Evolutionary conservation across 129 eudicot genomes (phyloP).

Genomic region (Lactuca saligna): DNA sequence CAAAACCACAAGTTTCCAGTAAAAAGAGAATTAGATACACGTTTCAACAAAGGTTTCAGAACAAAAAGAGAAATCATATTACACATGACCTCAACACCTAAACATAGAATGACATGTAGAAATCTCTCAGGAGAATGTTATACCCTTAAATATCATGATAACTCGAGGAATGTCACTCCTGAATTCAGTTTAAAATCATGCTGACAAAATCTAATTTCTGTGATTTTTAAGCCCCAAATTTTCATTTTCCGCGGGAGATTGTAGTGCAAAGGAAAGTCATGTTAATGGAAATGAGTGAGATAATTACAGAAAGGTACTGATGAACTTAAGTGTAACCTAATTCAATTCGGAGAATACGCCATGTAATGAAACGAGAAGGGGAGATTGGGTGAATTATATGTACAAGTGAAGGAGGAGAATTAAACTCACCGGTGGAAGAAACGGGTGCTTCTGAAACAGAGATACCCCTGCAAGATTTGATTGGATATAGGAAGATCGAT

Average conservation of each 20-base stretch:
- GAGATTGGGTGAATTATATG: not conserved
- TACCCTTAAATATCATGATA: no score
- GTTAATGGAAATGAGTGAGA: no score
- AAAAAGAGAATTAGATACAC: not conserved
- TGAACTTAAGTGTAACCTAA: no score
- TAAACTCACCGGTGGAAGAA: conserved; percentile 54
- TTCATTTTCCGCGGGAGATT: not conserved
- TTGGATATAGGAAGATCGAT: conserved; percentile 66
- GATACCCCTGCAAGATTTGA: conserved; percentile 89
- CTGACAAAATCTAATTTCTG: not conserved
- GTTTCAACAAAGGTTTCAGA: no score
- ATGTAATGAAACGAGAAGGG: not conserved
- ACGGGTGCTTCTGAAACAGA: conserved; percentile 75
- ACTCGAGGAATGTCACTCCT: not conserved
- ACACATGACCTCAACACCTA: not conserved
- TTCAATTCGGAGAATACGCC: not conserved
- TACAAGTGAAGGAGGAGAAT: not conserved
- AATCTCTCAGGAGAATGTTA: no score
- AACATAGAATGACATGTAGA: no score
- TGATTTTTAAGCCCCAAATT: not conserved
- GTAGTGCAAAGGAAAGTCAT: no score
- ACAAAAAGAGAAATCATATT: no score
- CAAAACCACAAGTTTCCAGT: not conserved
- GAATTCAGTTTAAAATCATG: not conserved
- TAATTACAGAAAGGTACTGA: not conserved